Base-by-base conservation (phyloP, 345 rosid species). In the Noccaea bulbosa region DNA sequence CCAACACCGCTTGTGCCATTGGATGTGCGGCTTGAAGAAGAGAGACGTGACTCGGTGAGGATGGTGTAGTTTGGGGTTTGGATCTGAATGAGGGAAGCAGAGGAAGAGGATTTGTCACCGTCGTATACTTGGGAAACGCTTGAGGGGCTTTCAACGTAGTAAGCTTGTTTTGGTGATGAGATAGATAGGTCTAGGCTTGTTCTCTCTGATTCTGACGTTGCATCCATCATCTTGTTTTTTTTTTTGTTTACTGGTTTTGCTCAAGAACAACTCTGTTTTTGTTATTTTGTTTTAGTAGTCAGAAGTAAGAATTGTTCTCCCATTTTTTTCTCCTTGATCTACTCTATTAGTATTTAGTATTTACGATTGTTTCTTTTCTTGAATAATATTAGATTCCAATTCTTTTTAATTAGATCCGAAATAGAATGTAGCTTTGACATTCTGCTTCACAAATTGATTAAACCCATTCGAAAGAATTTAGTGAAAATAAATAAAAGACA, bases 91-190 rank as follows among this genome's bases (percentile, higher is more conserved):
- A 74, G 44, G 2, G 78, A 74, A 52, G 73, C 68, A 44, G 73
- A 69, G 12, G 89, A 85, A 12, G 91, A 88, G 64, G 87, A 86
- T 77, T 88, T 92, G 52, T 88, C 96, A 15, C 87, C 93, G 70
- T 91, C 93, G 44, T 85, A 85, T 67, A 74, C 14, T 38, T 74
- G 78, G 17, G 97, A 91, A 51, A 85, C 86, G 16, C 90, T 79
- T n/a, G 96, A 87, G 2, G 97, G 97, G 65, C 93, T 87, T 44
- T 88, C 93, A 5, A 85, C 92, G 74, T 77, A 91, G 67, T 87
- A 91, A 2, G 81, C 84, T 40, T 81, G 88, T 76, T 87, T 87
- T 1, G 97, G 91, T 30, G 91, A 88, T 80, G 93, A 86, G 0
- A 93, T 84, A 1, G 97, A 88, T 5, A 93, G 82, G 63, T 86